These are phyloP conservation scores for Diaporthe nobilis DNA, from an alignment of 2,329 filamentous ascomycete species.

Conservation along the genomic window DNA sequence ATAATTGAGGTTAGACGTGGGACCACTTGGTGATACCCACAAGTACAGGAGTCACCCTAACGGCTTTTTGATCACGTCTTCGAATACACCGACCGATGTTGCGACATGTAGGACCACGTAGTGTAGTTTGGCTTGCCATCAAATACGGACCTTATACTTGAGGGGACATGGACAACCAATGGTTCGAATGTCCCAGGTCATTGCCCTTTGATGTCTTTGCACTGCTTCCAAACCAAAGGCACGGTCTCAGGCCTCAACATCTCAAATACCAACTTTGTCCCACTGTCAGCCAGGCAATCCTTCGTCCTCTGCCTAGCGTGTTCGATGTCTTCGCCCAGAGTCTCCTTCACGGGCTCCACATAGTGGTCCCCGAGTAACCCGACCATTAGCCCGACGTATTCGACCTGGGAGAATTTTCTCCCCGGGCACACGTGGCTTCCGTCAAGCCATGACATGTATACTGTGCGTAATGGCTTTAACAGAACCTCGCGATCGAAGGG, in stretches of 20 bases:
- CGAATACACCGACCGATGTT: too few species aligned
- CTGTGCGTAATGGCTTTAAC: not conserved
- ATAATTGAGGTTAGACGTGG: not conserved
- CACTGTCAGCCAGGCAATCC: not conserved
- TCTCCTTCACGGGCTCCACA: not conserved
- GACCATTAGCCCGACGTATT: not conserved
- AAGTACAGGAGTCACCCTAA: not conserved
- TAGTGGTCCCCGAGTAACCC: not conserved
- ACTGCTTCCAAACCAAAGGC: not conserved
- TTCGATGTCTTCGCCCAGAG: not conserved
- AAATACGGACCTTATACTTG: not conserved
- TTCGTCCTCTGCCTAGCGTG: not conserved
- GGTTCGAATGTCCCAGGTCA: not conserved
- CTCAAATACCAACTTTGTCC: not conserved
- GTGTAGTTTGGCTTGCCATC: not conserved
- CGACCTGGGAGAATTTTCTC: not conserved
- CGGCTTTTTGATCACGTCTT: not conserved
- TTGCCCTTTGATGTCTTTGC: not conserved
- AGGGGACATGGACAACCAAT: too few species aligned
- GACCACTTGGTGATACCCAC: not conserved
- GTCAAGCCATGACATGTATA: not conserved
- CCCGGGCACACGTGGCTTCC: not conserved
- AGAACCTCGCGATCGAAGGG: not conserved
- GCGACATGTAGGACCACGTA: too few species aligned
- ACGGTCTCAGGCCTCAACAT: not conserved